A percentile compares a stretch with the other conserved stretches of the same genome.
phyloP scores from a whole-genome alignment of 768 basidiomycete genomes.

The Boletus vinaceobasis region DNA sequence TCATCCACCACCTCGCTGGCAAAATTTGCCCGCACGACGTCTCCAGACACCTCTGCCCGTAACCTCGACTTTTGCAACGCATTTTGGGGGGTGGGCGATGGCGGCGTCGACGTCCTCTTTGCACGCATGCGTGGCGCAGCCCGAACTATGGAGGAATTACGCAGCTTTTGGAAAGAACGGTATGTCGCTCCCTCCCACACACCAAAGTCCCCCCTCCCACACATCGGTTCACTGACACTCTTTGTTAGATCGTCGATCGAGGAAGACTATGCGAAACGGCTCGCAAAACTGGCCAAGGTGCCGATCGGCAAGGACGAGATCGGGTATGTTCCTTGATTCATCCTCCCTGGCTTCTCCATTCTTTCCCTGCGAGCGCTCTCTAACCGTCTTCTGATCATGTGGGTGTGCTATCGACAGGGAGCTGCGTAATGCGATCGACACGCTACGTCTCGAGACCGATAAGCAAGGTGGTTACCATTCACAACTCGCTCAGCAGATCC shows the following conservation, averaged over 20 bases:
- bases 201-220: not conserved
- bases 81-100: slow-evolving; percentile 89
- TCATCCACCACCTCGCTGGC: slow-evolving; percentile 79
- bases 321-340: slow-evolving; percentile 56
- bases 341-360: not conserved
- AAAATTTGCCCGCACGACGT: slow-evolving; percentile 57
- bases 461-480: slow-evolving; percentile 72
- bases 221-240: slow-evolving; percentile 2
- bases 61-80: slow-evolving; percentile 92
- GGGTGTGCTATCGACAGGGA: slow-evolving; percentile 48
- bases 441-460: slow-evolving; percentile 78
- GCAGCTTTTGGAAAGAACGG: slow-evolving; percentile 92
- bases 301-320: slow-evolving; percentile 86
- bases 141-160: slow-evolving; percentile 86
- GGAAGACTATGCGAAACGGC: slow-evolving; percentile 89
- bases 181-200: slow-evolving; percentile 35
- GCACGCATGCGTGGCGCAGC: slow-evolving; percentile 83
- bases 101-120: slow-evolving; percentile 87
- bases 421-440: slow-evolving; percentile 75
- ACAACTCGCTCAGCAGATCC: slow-evolving; percentile 70
- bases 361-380: not conserved
- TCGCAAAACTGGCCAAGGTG: slow-evolving; percentile 74
- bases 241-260: slow-evolving; percentile 74
- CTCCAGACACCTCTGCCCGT: slow-evolving; percentile 41
- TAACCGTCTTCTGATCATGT: slow-evolving; percentile 7